Base-by-base conservation (phyloP, 2,329 filamentous ascomycete genomes). In the Cadophora gregata region DNA sequence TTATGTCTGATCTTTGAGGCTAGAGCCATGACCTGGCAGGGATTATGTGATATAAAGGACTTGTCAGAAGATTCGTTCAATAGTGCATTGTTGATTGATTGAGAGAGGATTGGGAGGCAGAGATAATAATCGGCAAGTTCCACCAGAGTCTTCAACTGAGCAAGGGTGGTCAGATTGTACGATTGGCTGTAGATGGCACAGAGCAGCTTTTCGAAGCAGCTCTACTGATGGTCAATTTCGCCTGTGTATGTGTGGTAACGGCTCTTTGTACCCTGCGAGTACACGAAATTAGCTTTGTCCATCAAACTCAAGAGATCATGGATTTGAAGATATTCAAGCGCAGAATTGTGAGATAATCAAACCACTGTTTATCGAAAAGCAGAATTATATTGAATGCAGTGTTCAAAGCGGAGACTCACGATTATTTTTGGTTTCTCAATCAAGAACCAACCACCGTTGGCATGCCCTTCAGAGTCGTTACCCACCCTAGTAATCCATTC, bases 401-500 rank as follows among this genome's bases (percentile, higher is more conserved):
- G n/a, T n/a, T n/a, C n/a, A n/a, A n/a, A n/a, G n/a, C n/a, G n/a
- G n/a, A n/a, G n/a, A n/a, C n/a, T n/a, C n/a, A n/a, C n/a, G n/a
- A n/a, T n/a, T 36, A 9, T 36, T 4, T 9, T 29, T 47, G 24
- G 25, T 25, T 60, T 31, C 25, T 24, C 36, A 48, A 60, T 60
- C 25, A 60, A 29, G 48, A n/a, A 25, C 59, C 59, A 19, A 2
- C 64, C 33, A 14, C 33, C 33, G 9, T 36, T 36, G 33, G 33
- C 33, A 36, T 36, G 33, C 7, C 14, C 33, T 14, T 4, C 2
- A 14, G 33, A 14, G 45, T 71, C 66, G 10, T 62, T 36, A 31
- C 70, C 65, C 9, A 69, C 51, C 27, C 62, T 27, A 1, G 70
- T 64, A 16, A 67, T 51, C 69, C 66, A 69, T 19, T 67, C 59